Evolutionary conservation across 352 stramenopile species (phyloP), one percentile per base, ranked within the genome.

Genomic region (Globisporangium recalcitrans): DNA sequence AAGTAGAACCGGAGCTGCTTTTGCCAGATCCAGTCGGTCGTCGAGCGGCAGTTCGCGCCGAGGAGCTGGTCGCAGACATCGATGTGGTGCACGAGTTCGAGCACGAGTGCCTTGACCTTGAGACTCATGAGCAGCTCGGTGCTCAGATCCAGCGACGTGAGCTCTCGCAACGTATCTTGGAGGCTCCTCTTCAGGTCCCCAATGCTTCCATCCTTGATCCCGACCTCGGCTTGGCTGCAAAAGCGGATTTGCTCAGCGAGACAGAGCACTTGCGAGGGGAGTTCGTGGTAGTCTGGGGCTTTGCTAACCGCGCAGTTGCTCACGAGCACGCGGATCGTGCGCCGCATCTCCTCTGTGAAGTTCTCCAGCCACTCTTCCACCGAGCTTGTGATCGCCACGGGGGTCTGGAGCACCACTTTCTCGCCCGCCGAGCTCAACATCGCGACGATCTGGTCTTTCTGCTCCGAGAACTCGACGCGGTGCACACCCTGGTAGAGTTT

Each of bases 401-500:
- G 86, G 0, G 72, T 76, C 1, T 95, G 70, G 1, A 98, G 80
- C 2, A 62, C 51, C 5, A 98, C 93, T 14, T 87, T 81, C 61
- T 98, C 95, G 3, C 84, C 82, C 0, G 76, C 81, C 16, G 74
- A 65, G 54, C 83, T 97, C 42, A 91, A 69, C 82, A 98, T 97
- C 16, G 89, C 89, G 3, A 89, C 73, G 47, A 98, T 98, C 13
- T 90, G 62, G 48, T 90, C 72, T 56, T 90, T 76, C 1, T 85
- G 65, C 8, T 89, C 73, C 10, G 88, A 93, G 64, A 98, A 97
- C 47, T 91, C 88, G 24, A 98, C 93, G 6, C 78, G 76, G 58
- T 97, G 81, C 22, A 98, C 90, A 16, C 94, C 95, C 68, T 98
- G 93, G 63, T 98, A 98, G 5, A 98, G 82, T 62, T 98, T 98